phyloP scores from a whole-genome alignment of 805 yeast species.

The Priceomyces haplophilus region DNA sequence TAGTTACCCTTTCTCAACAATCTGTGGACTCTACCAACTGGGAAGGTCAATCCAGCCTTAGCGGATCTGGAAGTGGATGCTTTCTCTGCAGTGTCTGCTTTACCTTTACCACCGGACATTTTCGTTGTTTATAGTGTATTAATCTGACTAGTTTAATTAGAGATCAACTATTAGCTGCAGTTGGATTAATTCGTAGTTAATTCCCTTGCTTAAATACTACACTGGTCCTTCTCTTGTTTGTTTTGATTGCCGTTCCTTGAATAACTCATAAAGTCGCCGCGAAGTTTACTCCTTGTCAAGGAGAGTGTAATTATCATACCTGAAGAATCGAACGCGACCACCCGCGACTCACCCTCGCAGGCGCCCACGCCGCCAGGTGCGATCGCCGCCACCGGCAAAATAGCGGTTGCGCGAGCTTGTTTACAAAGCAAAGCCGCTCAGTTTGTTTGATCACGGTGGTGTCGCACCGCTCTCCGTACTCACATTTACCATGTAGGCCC shows the following conservation, averaged over 20 bases:
- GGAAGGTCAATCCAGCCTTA: slow-evolving; percentile 98
- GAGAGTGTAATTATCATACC: slow-evolving; percentile 4
- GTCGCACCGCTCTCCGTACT: not conserved
- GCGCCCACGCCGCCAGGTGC: too few relatives aligned
- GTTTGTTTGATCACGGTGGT: not conserved
- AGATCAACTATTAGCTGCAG: not conserved
- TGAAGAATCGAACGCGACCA: not conserved
- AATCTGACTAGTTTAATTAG: slow-evolving; percentile 3
- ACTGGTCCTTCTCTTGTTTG: not conserved
- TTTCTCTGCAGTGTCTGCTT: slow-evolving; percentile 92
- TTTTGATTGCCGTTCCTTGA: slow-evolving; percentile 1
- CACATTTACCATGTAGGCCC: not conserved
- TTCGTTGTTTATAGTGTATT: slow-evolving; percentile 19
- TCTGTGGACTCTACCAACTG: slow-evolving; percentile 99
- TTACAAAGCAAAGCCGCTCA: not conserved
- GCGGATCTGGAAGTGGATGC: slow-evolving; percentile 97
- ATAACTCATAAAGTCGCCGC: slow-evolving; percentile 1
- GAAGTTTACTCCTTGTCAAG: slow-evolving; percentile 1
- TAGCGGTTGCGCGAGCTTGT: not conserved
- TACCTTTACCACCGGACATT: slow-evolving; percentile 86
- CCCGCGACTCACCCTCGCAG: too few relatives aligned
- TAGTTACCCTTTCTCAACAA: slow-evolving; percentile 94
- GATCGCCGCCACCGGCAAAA: not conserved
- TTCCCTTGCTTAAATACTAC: slow-evolving; percentile 3
- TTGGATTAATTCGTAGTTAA: not conserved